A percentile compares a stretch with the other conserved stretches of the same genome.
Evolutionary conservation across 306 rosid genomes (phyloP).

Genomic region (Cucumis cinereus): DNA sequence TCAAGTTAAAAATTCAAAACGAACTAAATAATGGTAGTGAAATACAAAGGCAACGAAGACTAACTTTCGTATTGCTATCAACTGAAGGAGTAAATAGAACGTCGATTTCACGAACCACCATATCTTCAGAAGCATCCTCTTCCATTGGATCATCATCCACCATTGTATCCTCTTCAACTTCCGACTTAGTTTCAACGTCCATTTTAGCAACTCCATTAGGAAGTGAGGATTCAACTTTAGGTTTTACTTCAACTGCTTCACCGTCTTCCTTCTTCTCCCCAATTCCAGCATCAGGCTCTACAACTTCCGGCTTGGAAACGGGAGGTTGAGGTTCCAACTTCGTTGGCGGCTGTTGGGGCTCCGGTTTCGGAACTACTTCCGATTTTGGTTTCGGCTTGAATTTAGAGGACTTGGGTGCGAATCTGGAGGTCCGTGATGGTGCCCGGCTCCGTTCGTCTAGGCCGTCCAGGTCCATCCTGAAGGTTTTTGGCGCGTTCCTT

Average conservation of each 20-base stretch:
- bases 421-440: slow-evolving; percentile 42
- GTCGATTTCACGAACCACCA: slow-evolving; percentile 73
- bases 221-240: slow-evolving; percentile 16
- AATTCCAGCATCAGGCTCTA: slow-evolving; percentile 1
- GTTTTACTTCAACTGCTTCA: not conserved
- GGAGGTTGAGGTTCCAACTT: slow-evolving; percentile 20
- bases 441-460: slow-evolving; percentile 30
- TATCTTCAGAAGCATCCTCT: slow-evolving; percentile 38
- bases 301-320: slow-evolving; percentile 10
- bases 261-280: slow-evolving; percentile 21
- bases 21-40: not conserved
- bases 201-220: slow-evolving; percentile 27
- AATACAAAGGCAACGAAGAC: not conserved
- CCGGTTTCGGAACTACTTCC: slow-evolving; percentile 3
- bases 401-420: slow-evolving; percentile 55
- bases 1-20: not conserved
- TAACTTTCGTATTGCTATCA: slow-evolving; percentile 44
- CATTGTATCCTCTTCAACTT: slow-evolving; percentile 15
- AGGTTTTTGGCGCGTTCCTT: not conserved
- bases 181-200: slow-evolving; percentile 24
- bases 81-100: slow-evolving; percentile 50
- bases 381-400: slow-evolving; percentile 31
- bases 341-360: slow-evolving; percentile 8
- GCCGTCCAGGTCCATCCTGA: slow-evolving; percentile 74
- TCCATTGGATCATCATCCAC: slow-evolving; percentile 47